Conservation (phyloP, 306 rosid species). For the Cucumis hystrix region DNA sequence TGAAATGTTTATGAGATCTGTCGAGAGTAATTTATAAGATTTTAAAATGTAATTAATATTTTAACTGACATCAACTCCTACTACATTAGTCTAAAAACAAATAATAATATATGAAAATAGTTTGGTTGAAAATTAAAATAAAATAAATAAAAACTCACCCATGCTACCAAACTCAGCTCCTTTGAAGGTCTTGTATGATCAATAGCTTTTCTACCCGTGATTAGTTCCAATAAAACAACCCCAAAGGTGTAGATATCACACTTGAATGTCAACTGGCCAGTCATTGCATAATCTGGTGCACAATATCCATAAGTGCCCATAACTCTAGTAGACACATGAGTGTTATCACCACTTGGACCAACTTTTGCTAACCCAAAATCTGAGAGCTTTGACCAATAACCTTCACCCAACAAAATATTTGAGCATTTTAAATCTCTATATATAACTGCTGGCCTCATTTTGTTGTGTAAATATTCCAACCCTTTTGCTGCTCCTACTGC, state of each 20-base stretch:
- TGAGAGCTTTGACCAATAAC: conserved; percentile 45
- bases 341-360: conserved; percentile 52
- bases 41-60: no score
- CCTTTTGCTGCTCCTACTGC: conserved; percentile 63
- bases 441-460: conserved; percentile 50
- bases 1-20: no score
- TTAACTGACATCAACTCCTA: no score
- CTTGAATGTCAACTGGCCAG: conserved; percentile 47
- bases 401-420: conserved; percentile 40
- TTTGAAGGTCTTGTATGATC: conserved; percentile 10
- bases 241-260: conserved; percentile 68
- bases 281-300: conserved; percentile 60
- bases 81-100: no score
- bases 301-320: conserved; percentile 77
- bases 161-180: conserved; percentile 6
- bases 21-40: no score
- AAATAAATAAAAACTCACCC: not conserved
- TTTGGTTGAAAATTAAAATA: no score
- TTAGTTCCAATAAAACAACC: conserved; percentile 49
- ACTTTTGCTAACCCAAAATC: conserved; percentile 73
- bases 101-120: no score
- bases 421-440: conserved; percentile 56
- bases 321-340: conserved; percentile 57
- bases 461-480: conserved; percentile 47
- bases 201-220: conserved; percentile 48